Base-by-base conservation (phyloP, 148 eudicot species). In the Amaranthus hypochondriacus region DNA sequence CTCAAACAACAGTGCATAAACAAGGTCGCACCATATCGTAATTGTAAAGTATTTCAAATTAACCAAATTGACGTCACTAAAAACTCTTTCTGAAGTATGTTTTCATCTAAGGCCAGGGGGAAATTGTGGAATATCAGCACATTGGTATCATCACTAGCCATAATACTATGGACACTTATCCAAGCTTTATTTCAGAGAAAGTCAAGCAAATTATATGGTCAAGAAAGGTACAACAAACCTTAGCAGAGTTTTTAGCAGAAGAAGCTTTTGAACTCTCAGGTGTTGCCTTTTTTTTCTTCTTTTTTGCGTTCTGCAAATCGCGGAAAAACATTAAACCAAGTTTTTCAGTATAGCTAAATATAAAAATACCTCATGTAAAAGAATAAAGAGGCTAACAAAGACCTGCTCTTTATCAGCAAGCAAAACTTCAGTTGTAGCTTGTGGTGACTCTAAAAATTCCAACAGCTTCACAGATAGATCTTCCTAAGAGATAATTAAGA, bases 391-490 rank as follows among this genome's bases (percentile, higher is more conserved):
- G 62, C 44, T n/a, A 47, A 14, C 28, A 72, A 46, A 73, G 9
- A 89, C 96, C 87, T 85, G 87, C 60, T 87, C 92, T 67, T 84
- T 87, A 42, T 94, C 96, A 81, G 99, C 92, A 76, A 95, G 99
- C 84, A 95, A 79, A 15, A 70, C 70, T 66, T 92, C 99, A 7
- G 97, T 92, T 57, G 99, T 95, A 69, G 89, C 84, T 84, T 92
- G 89, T 18, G 99, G 99, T 70, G 97, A 92, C 83, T 90, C 90
- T 78, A 95, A 82, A 78, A 95, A 95, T 69, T 95, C 97, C 81
- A 90, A 78, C 65, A 95, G 76, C 73, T 85, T 95, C 44, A 71
- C 83, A 42, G 86, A 79, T 70, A 95, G 86, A 76, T 92, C 99
- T 75, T 95, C 97, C 99, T 95, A 79, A 72, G 79, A 68, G 67